These are phyloP conservation scores for Alternaria tenuissima DNA, from an alignment of 2,329 filamentous ascomycete genomes.

Conservation along the genomic window DNA sequence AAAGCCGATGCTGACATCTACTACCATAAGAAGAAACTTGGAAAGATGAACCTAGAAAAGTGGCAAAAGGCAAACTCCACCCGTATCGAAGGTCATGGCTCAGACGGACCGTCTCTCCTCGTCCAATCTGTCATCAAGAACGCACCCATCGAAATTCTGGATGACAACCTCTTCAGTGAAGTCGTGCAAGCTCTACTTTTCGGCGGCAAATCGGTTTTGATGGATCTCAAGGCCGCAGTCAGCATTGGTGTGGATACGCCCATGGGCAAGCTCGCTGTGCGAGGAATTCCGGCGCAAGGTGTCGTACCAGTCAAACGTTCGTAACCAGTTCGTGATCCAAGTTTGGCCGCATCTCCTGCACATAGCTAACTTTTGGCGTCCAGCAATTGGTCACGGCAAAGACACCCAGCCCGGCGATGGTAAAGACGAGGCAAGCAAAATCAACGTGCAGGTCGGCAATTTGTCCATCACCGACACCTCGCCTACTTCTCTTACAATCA, in stretches of 20 bases:
- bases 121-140: constrained; percentile 80
- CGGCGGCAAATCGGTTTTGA: constrained; percentile 70
- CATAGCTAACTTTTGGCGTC: constrained; percentile 43
- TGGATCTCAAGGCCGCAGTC: constrained; percentile 80
- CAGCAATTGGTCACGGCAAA: constrained; percentile 53
- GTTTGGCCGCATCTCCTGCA: constrained; percentile 22
- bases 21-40: constrained; percentile 80
- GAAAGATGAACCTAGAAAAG: constrained; percentile 76
- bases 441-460: constrained; percentile 72
- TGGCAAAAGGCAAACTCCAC: constrained; percentile 89
- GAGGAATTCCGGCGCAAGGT: constrained; percentile 83
- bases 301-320: constrained; percentile 92
- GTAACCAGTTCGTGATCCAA: constrained; percentile 64
- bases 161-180: constrained; percentile 79
- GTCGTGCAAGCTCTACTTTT: constrained; percentile 85
- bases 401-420: constrained; percentile 53
- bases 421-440: constrained; percentile 58
- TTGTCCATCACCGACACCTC: constrained; percentile 78
- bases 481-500: constrained; percentile 72
- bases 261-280: constrained; percentile 80
- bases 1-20: constrained; percentile 81
- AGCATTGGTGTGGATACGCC: constrained; percentile 84
- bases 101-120: constrained; percentile 69
- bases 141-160: constrained; percentile 82
- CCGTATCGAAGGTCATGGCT: constrained; percentile 65